A percentile compares a stretch with the other conserved stretches of the same genome.
phyloP scores from a whole-genome alignment of 441 rosid genomes.

The Brassica hybrid region DNA sequence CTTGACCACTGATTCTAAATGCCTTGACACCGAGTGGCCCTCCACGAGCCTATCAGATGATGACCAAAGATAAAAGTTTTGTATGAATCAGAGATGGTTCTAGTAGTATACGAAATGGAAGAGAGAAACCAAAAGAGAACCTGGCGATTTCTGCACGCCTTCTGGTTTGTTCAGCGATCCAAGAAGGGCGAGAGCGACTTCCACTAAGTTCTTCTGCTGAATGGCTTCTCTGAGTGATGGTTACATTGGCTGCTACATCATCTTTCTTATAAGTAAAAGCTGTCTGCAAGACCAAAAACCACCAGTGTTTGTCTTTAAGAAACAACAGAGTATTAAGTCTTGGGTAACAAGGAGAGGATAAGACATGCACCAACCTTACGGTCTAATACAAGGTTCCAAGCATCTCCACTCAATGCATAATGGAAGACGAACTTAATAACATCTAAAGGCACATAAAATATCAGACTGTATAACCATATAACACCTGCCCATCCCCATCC shows the following conservation, averaged over 20 bases:
- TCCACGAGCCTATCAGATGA: conserved; percentile 73
- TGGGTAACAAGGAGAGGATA: conserved; percentile 20
- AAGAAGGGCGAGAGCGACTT: conserved; percentile 59
- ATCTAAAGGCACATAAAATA: conserved; percentile 87
- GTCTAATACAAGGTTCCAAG: conserved; percentile 91
- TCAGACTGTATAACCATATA: conserved; percentile 84
- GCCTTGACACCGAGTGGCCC: conserved; percentile 75
- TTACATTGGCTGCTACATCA: conserved; percentile 68
- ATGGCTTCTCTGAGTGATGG: conserved; percentile 74
- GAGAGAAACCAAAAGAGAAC: conserved; percentile 5
- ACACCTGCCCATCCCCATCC: conserved; percentile 99
- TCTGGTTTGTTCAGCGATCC: conserved; percentile 91
- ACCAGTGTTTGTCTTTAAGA: conserved; percentile 13
- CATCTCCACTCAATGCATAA: conserved; percentile 88
- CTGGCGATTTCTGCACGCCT: conserved; percentile 96
- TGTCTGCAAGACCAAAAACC: conserved; percentile 52
- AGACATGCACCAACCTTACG: conserved; percentile 66
- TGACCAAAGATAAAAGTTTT: neutral
- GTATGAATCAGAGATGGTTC: conserved; percentile 10
- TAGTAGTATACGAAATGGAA: neutral
- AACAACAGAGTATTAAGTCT: neutral
- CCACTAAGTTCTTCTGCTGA: conserved; percentile 67
- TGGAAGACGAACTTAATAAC: conserved; percentile 83
- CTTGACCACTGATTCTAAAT: conserved; percentile 81
- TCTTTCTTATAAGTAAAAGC: conserved; percentile 88